Evolutionary conservation across 1,284 basidiomycete genomes (phyloP).

Genomic region (Marasmius sp.): DNA sequence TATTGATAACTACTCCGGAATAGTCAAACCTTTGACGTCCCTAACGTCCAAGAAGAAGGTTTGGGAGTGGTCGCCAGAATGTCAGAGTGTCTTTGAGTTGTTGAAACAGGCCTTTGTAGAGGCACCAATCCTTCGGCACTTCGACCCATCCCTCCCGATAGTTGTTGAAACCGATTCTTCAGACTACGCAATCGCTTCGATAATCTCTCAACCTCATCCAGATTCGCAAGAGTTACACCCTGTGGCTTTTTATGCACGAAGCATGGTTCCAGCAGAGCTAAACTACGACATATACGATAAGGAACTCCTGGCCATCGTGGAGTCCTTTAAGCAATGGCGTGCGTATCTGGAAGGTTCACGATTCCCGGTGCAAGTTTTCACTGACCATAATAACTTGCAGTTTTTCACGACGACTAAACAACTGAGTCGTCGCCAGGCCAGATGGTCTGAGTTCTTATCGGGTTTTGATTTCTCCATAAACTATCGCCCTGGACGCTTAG

Average conservation of each 20-base stretch:
- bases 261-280: conserved; percentile 28
- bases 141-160: conserved; percentile 31
- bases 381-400: conserved; percentile 30
- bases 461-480: background rate
- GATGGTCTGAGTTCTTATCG: conserved; percentile 26
- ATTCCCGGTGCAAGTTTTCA: conserved; percentile 19
- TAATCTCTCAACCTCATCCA: conserved; percentile 2
- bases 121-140: conserved; percentile 10
- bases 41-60: conserved; percentile 4
- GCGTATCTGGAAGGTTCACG: conserved; percentile 26
- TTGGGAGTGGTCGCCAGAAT: conserved; percentile 3
- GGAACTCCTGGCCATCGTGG: background rate
- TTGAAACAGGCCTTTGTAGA: conserved; percentile 12
- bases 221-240: conserved; percentile 25
- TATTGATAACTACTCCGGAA: conserved; percentile 29
- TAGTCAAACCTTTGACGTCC: background rate
- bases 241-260: conserved; percentile 31
- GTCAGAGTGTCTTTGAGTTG: conserved; percentile 7
- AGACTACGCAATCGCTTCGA: conserved; percentile 16
- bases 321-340: background rate
- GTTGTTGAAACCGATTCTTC: conserved; percentile 24
- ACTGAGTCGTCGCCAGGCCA: conserved; percentile 23
- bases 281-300: conserved; percentile 21
- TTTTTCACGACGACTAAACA: conserved; percentile 15
- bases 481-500: background rate